Conservation (phyloP, 306 rosid species). For the Cucurbita maxima region DNA sequence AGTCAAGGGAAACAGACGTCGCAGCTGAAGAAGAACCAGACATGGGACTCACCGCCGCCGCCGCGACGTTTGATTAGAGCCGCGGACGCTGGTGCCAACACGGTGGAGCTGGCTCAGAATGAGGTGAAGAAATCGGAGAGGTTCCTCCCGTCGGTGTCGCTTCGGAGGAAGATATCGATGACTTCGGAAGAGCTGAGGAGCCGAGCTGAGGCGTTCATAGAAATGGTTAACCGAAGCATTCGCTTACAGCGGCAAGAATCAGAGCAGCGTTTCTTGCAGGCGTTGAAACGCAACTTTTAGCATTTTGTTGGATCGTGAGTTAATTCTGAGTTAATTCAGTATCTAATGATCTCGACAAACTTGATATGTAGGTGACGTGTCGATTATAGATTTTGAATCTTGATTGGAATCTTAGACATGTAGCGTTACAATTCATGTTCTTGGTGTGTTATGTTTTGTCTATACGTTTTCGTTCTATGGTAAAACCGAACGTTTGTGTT, state of each 20-base stretch:
- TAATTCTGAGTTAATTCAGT: too few species aligned
- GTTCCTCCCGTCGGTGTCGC: conserved; percentile 37
- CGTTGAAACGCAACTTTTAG: background rate
- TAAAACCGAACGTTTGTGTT: background rate
- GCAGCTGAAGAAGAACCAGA: conserved; percentile 36
- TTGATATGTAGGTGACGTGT: too few species aligned
- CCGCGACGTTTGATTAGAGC: conserved; percentile 18
- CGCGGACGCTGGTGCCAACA: background rate
- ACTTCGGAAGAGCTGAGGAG: conserved; percentile 47
- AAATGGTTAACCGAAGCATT: conserved; percentile 37
- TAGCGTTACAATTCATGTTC: background rate
- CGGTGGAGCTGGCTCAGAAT: conserved; percentile 10
- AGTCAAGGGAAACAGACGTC: conserved; percentile 13
- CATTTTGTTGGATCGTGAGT: too few species aligned
- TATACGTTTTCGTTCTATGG: background rate
- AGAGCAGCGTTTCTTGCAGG: conserved; percentile 31
- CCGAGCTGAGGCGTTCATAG: conserved; percentile 56
- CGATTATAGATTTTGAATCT: too few species aligned
- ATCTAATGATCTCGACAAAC: too few species aligned
- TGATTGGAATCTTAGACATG: too few species aligned
- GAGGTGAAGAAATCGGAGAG: conserved; percentile 60
- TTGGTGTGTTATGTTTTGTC: background rate
- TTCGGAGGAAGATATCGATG: conserved; percentile 59
- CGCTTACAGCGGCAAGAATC: conserved; percentile 75
- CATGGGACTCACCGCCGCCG: conserved; percentile 25